Conservation (phyloP, 148 eudicot species). For the Amaranthus hypochondriacus region DNA sequence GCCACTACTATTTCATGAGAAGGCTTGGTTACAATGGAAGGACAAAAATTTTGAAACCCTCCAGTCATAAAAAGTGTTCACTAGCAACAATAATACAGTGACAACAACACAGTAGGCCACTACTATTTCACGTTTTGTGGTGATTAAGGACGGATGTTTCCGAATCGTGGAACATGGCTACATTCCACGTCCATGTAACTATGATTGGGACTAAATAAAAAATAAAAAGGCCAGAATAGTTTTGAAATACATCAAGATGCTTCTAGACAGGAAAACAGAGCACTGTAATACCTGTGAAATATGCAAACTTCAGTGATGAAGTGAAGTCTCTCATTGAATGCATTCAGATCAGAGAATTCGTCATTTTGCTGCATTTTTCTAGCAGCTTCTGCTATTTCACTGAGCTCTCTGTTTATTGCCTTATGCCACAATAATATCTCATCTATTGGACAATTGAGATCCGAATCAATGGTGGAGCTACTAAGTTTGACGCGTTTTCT, state of each 20-base stretch:
- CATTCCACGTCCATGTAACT: no score
- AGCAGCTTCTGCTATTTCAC: conserved; percentile 87
- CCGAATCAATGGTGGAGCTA: conserved; percentile 28
- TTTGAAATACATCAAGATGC: not conserved
- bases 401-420: conserved; percentile 74
- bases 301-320: conserved; percentile 98
- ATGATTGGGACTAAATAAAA: no score
- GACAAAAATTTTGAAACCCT: no score
- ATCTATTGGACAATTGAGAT: conserved; percentile 57
- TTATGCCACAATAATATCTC: conserved; percentile 94
- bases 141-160: no score
- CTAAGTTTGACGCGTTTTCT: conserved; percentile 40
- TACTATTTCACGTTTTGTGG: no score
- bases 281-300: conserved; percentile 71
- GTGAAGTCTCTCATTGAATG: conserved; percentile 80
- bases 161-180: no score
- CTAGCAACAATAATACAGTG: no score
- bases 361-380: conserved; percentile 63
- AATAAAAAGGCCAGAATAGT: no score
- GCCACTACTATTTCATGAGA: no score
- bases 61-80: no score
- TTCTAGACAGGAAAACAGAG: not conserved
- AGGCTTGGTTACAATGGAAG: no score
- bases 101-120: no score
- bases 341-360: conserved; percentile 69